Conservation (phyloP, 116 monocot species). For the Zostera marina region DNA sequence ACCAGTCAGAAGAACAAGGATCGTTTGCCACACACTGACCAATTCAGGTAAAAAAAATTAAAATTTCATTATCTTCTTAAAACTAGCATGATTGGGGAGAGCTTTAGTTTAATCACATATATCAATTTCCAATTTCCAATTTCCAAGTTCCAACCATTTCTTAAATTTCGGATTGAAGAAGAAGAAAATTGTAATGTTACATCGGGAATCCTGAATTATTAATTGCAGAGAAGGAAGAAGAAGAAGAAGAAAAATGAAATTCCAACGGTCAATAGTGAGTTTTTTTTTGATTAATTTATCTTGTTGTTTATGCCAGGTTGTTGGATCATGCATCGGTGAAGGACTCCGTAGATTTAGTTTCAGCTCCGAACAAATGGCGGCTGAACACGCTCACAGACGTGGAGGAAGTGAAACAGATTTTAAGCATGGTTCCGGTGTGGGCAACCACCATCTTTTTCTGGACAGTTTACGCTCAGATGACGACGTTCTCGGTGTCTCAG, state of each 20-base stretch:
- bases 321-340: slow-evolving; percentile 4
- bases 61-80: too few species aligned
- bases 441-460: slow-evolving; percentile 90
- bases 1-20: slow-evolving; percentile 29
- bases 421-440: slow-evolving; percentile 47
- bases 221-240: not conserved
- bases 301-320: not conserved
- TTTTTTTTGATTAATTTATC: not conserved
- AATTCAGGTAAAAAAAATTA: slow-evolving; percentile 50
- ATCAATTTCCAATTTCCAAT: not conserved
- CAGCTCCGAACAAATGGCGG: slow-evolving; percentile 16
- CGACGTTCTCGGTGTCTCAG: slow-evolving; percentile 86
- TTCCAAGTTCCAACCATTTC: too few species aligned
- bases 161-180: too few species aligned
- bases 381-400: slow-evolving; percentile 37
- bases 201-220: too few species aligned
- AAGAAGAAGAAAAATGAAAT: not conserved
- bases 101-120: too few species aligned
- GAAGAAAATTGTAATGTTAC: too few species aligned
- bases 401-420: slow-evolving; percentile 58
- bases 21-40: slow-evolving; percentile 38
- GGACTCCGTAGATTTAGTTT: not conserved
- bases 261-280: not conserved
- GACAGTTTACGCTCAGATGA: slow-evolving; percentile 93
- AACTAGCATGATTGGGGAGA: too few species aligned